Base-by-base conservation (phyloP, 1,139 yeast species). In the Yamadazyma kanchanaburiensis region DNA sequence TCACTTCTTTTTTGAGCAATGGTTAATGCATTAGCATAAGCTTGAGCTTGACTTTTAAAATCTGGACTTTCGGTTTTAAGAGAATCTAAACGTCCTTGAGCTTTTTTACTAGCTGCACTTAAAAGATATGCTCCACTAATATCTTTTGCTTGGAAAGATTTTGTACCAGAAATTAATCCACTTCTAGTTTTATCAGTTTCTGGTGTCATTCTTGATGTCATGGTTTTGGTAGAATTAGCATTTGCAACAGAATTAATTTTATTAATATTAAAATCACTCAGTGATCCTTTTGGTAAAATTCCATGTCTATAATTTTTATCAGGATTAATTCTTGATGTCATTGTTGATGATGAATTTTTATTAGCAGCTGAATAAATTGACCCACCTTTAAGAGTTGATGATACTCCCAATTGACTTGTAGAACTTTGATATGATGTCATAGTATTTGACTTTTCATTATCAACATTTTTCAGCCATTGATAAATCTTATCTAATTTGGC, bases 1-100 rank as follows among this genome's bases (percentile, higher is more conserved):
- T 71, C 72, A 34, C 73, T 61, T 42, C 77, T 74, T 45, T 74
- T 72, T 51, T 83, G 85, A 3, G 96, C 96, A 44, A 83, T 60
- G 6, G 81, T 73, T 36, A 68, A 60, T 1, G 74, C 74, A 39
- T 53, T 51, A 29, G 73, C 72, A 43, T 68, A 68, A 32, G 55
- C 49, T 37, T 62, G 65, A 19, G 73, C 74, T 43, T 67, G 65
- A 28, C 59, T 56, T 46, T 60, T 55, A 52, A 64, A 50, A 47
- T 64, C 64, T 21, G 55, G 55, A 26, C 58, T 58, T 23, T 24
- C 22, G 22, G 58, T 51, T 31, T 58, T 58, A 31, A 75, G 48
- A 12, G 60, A 44, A 28, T 56, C 50, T 42, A 82, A 58, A 27
- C 82, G 64, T 26, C 59, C 63, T 31, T 69, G 64, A 13, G 87